Conservation (phyloP, 768 basidiomycete genomes). For the Daedaleopsis sinensis region DNA sequence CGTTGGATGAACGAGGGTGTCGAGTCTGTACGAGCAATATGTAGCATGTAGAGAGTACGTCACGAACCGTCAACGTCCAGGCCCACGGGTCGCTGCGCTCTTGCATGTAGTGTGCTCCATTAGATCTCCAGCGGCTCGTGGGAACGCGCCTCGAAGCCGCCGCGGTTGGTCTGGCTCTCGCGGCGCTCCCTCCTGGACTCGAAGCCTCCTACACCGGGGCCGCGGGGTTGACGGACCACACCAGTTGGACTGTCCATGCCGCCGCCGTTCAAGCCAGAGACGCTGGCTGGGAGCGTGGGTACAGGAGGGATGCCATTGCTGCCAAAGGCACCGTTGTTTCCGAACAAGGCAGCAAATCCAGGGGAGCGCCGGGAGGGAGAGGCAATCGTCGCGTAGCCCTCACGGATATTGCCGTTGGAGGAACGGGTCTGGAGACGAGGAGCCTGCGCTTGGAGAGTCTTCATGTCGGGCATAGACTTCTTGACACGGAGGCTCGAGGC, state of each 20-base stretch:
- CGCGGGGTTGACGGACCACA: constrained; percentile 85
- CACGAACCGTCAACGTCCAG: constrained; percentile 14
- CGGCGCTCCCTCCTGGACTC: constrained; percentile 50
- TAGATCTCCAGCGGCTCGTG: constrained; percentile 88
- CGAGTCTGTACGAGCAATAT: constrained; percentile 19
- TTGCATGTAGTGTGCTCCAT: constrained; percentile 3
- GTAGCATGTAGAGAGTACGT: constrained; percentile 17
- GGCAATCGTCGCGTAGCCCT: constrained; percentile 85
- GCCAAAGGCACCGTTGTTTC: constrained; percentile 43
- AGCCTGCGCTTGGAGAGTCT: constrained; percentile 77
- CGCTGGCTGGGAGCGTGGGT: constrained; percentile 71
- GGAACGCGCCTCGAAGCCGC: constrained; percentile 79
- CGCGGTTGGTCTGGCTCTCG: constrained; percentile 63
- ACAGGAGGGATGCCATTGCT: constrained; percentile 68
- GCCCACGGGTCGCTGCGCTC: constrained; percentile 1
- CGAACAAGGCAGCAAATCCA: constrained; percentile 74
- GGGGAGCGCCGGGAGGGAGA: constrained; percentile 79
- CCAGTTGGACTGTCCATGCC: constrained; percentile 45
- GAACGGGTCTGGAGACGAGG: constrained; percentile 79
- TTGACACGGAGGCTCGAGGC: constrained; percentile 76
- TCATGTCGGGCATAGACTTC: constrained; percentile 99
- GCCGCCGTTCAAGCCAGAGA: constrained; percentile 43
- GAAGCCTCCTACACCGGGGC: constrained; percentile 80
- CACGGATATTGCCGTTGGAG: constrained; percentile 87
- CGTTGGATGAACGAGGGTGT: constrained; percentile 18